Conservation (phyloP, 805 yeast genomes). For the Zygoascus tannicola region DNA sequence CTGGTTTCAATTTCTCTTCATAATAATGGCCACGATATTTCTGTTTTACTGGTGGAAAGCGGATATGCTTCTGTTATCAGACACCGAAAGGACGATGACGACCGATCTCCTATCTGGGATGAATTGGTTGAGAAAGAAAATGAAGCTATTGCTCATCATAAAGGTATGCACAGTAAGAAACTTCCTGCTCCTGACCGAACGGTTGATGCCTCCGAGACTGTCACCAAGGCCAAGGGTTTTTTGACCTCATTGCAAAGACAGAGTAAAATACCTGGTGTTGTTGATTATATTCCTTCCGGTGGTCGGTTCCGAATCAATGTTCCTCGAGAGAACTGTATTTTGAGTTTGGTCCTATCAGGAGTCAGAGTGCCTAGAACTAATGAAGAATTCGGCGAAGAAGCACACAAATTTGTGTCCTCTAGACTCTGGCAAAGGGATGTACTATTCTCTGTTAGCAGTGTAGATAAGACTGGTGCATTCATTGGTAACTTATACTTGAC, state of each 20-base stretch:
- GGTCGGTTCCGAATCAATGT: constrained; percentile 56
- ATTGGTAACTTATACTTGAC: constrained; percentile 58
- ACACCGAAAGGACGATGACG: constrained; percentile 60
- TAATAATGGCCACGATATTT: constrained; percentile 41
- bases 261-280: constrained; percentile 54
- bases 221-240: constrained; percentile 63
- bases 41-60: constrained; percentile 46
- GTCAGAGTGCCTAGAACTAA: constrained; percentile 37
- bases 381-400: constrained; percentile 36
- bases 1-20: constrained; percentile 50
- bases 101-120: constrained; percentile 72
- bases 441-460: constrained; percentile 54
- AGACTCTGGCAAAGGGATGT: constrained; percentile 65
- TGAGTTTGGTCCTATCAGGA: constrained; percentile 72
- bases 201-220: constrained; percentile 73
- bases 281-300: constrained; percentile 62
- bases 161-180: constrained; percentile 55
- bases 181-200: constrained; percentile 50
- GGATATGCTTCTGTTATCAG: constrained; percentile 74
- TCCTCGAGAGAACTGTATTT: constrained; percentile 61
- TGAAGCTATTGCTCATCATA: constrained; percentile 44
- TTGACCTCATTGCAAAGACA: constrained; percentile 60
- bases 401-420: constrained; percentile 44
- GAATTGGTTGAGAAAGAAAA: constrained; percentile 60
- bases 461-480: constrained; percentile 74